Conservation (phyloP, 768 basidiomycete genomes). For the Leccinum broughii region DNA sequence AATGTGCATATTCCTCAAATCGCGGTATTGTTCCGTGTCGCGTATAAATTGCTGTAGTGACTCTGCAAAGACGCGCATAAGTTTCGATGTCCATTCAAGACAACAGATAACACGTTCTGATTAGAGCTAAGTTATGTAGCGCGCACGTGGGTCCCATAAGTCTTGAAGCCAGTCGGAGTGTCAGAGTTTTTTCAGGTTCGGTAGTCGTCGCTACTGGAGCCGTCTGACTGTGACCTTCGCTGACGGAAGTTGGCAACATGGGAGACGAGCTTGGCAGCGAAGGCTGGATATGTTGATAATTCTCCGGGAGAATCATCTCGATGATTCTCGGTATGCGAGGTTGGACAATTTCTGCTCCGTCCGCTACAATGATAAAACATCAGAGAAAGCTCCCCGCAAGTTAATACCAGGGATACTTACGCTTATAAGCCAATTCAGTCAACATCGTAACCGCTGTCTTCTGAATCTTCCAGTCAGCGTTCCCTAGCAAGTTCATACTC, state of each 20-base stretch:
- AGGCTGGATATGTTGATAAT: not conserved
- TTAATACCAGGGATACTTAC: conserved; percentile 4
- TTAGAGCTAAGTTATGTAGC: conserved; percentile 19
- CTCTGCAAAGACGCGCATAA: conserved; percentile 1
- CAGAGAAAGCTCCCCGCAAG: not conserved
- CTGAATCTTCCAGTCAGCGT: conserved; percentile 16
- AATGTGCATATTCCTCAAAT: not conserved
- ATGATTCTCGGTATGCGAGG: not conserved
- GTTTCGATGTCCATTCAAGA: not conserved
- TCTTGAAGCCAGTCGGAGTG: conserved; percentile 12
- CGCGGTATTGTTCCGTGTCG: not conserved
- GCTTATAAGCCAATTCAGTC: conserved; percentile 19
- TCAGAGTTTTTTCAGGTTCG: not conserved
- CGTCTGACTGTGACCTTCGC: not conserved
- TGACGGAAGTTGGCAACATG: not conserved
- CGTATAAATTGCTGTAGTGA: not conserved
- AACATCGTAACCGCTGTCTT: conserved; percentile 26
- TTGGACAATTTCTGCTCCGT: not conserved
- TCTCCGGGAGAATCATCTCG: not conserved
- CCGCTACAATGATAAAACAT: not conserved
- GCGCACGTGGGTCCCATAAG: conserved; percentile 29
- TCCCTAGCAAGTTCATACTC: conserved; percentile 10
- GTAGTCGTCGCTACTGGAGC: too few relatives aligned
- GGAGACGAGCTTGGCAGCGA: too few relatives aligned
- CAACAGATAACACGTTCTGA: conserved; percentile 5